These are phyloP conservation scores for Didymella arachidicola DNA, from an alignment of 2,329 filamentous ascomycete genomes.

Conservation along the genomic window DNA sequence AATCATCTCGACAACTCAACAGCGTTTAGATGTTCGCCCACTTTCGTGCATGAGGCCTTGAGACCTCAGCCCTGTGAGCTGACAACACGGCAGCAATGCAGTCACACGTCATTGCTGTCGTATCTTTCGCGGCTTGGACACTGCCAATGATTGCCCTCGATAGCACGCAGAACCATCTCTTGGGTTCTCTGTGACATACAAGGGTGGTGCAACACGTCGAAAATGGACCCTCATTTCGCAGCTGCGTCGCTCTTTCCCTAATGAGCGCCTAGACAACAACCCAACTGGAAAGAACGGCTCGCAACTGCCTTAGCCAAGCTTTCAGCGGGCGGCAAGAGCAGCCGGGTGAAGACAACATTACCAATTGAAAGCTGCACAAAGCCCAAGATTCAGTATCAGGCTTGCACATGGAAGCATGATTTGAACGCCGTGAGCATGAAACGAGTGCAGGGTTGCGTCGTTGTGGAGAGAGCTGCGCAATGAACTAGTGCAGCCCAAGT, in stretches of 20 bases:
- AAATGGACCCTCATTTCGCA: constrained; percentile 20
- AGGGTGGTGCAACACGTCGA: constrained; percentile 11
- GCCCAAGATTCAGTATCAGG: constrained; percentile 1
- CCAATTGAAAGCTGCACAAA: constrained; percentile 11
- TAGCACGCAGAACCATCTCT: background rate
- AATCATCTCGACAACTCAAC: constrained; percentile 8
- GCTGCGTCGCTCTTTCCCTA: constrained; percentile 20
- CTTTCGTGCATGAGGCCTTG: background rate
- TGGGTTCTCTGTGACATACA: constrained; percentile 1
- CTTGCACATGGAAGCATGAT: constrained; percentile 6
- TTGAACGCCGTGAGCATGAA: constrained; percentile 14
- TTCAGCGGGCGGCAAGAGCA: constrained; percentile 11
- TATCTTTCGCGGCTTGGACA: constrained; percentile 3
- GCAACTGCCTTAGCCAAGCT: constrained; percentile 10
- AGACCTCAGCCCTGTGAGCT: background rate
- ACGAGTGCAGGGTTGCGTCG: constrained; percentile 19
- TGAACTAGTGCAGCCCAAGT: constrained; percentile 20
- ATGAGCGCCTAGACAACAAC: constrained; percentile 11
- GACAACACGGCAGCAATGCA: constrained; percentile 6
- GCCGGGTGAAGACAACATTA: background rate
- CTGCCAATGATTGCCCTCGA: background rate
- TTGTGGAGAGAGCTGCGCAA: constrained; percentile 22
- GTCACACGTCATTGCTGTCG: constrained; percentile 10
- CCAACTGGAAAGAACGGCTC: constrained; percentile 17
- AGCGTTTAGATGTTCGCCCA: constrained; percentile 3